Evolutionary conservation across 2,329 filamentous ascomycete species (phyloP).

Genomic region (Arthrinium puccinioides): DNA sequence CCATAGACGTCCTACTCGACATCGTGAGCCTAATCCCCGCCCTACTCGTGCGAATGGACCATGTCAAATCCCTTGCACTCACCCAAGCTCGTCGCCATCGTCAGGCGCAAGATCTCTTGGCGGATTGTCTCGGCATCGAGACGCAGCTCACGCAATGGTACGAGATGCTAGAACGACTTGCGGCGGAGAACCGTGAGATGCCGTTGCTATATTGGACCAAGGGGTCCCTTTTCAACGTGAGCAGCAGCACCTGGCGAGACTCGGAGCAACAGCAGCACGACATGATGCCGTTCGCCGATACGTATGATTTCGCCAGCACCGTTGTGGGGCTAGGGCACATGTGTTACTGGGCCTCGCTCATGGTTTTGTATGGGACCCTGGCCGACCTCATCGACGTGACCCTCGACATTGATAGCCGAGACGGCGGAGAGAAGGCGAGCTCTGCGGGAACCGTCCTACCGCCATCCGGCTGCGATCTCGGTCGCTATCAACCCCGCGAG

Average conservation of each 20-base stretch:
- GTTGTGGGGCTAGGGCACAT: constrained; percentile 39
- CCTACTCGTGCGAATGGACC: constrained; percentile 38
- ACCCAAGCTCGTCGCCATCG: constrained; percentile 26
- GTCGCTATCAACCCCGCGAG: constrained; percentile 31
- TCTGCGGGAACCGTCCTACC: constrained; percentile 30
- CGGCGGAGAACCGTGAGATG: constrained; percentile 12
- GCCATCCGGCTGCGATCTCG: constrained; percentile 28
- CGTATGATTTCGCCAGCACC: constrained; percentile 36
- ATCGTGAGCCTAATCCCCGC: constrained; percentile 38
- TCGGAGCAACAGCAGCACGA: constrained; percentile 2
- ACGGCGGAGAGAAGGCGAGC: constrained; percentile 27
- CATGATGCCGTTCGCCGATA: constrained; percentile 35
- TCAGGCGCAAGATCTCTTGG: constrained; percentile 40
- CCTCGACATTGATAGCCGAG: too few relatives aligned
- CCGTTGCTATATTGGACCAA: constrained; percentile 33
- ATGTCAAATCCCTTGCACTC: constrained; percentile 23
- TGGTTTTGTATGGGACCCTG: constrained; percentile 42
- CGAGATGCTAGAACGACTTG: constrained; percentile 18
- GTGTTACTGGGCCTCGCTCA: constrained; percentile 46
- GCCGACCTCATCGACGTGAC: constrained; percentile 35
- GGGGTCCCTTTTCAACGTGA: constrained; percentile 10
- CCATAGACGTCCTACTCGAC: constrained; percentile 46
- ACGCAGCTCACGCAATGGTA: constrained; percentile 41
- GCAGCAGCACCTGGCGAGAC: neutral
- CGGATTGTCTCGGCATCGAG: constrained; percentile 40